Conservation (phyloP, 768 basidiomycete genomes). For the Dentipellis fragilis region DNA sequence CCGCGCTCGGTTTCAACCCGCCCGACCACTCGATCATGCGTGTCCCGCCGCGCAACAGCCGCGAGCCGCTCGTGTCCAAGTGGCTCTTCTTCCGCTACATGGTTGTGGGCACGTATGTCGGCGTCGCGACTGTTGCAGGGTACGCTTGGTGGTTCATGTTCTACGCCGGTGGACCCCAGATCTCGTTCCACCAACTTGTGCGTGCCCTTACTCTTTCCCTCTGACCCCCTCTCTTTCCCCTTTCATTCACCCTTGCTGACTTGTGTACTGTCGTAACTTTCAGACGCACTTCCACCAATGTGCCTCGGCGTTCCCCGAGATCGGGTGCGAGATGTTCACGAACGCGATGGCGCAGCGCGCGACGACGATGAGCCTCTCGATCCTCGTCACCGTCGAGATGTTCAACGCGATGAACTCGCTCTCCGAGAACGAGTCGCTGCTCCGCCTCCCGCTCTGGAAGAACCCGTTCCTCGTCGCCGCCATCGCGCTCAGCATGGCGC, state of each 20-base stretch:
- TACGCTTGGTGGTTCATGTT: slow-evolving; percentile 99
- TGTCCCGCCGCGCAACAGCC: slow-evolving; percentile 81
- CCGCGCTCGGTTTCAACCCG: slow-evolving; percentile 96
- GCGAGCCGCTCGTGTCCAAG: slow-evolving; percentile 81
- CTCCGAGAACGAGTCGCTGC: slow-evolving; percentile 91
- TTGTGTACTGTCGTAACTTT: background rate
- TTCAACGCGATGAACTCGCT: slow-evolving; percentile 98
- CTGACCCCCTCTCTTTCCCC: too few species aligned
- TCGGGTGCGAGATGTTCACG: slow-evolving; percentile 95
- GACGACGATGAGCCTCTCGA: slow-evolving; percentile 93
- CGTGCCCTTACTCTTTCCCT: slow-evolving; percentile 24
- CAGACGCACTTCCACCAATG: slow-evolving; percentile 98
- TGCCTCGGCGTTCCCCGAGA: slow-evolving; percentile 67
- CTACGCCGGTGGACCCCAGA: slow-evolving; percentile 85
- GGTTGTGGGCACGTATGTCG: slow-evolving; percentile 89
- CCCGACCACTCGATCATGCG: slow-evolving; percentile 96
- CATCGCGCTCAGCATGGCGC: slow-evolving; percentile 81
- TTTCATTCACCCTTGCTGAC: background rate
- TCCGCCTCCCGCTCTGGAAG: slow-evolving; percentile 86
- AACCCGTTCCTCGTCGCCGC: slow-evolving; percentile 89
- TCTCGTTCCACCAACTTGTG: slow-evolving; percentile 87
- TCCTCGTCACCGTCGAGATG: slow-evolving; percentile 94
- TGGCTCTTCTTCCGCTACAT: slow-evolving; percentile 97
- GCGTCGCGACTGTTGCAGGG: slow-evolving; percentile 89
- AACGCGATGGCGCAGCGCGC: slow-evolving; percentile 78